Evolutionary conservation across 192 early-diverging fungal species (phyloP), one percentile per base, ranked within the genome.

Genomic region (Chytriomyces sp.): DNA sequence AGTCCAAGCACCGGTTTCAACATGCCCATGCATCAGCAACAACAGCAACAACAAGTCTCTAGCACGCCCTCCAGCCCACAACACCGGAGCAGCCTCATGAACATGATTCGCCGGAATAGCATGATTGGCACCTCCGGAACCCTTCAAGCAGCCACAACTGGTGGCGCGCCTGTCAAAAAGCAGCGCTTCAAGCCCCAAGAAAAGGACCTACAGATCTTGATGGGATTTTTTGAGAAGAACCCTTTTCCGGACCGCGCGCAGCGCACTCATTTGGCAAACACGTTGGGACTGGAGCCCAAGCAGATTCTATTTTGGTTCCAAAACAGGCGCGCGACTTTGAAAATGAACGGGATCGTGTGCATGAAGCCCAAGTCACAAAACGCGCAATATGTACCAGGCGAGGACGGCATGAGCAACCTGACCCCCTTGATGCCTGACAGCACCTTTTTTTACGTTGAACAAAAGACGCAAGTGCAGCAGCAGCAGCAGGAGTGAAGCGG

Each of bases 221-320:
- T 90, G 73, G 77, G 82, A 26, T 91, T 95, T 3, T 94, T 96
- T 80, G 82, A 87, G n/a, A 77, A 78, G 52, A 95, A 91, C 41
- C 89, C 88, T 39, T 94, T 96, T 64, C 96, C 96, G 25, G 91
- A 91, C 26, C 93, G 91, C 3, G 89, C 93, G 58, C 78, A 89
- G 73, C 88, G 96, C 65, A 72, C 84, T 57, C 83, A 88, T 30
- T 77, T 98, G 0, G 93, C 92, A 39, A 81, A 85, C 58, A 81
- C 93, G 65, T 86, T 93, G 52, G 91, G 88, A 41, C 95, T 98
- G 96, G 88, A 89, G 36, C 93, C 94, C 31, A 86, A 94, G 40
- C 93, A 93, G 0, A 93, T 98, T n/a, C 94, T 96, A 78, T 92
- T 98, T 61, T 98, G 96, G 96, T 98, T 98, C 79, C 95, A 98